Percentiles rank a stretch among this genome's conserved stretches.
Evolutionary conservation across 768 basidiomycete species (phyloP).

Genomic region (Baorangia bicolor): DNA sequence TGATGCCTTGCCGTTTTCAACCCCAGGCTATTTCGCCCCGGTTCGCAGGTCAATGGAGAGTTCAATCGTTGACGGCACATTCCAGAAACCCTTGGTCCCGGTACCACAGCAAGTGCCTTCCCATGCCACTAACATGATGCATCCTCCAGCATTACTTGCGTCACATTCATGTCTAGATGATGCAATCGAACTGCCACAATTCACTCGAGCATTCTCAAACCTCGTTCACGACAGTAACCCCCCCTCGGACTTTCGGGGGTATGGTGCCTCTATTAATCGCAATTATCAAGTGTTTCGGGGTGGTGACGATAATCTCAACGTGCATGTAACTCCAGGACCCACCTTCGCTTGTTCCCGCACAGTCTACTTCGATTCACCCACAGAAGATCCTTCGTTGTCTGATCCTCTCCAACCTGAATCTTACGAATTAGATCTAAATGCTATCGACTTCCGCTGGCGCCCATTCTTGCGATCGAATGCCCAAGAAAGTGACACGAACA

Average conservation of each 20-base stretch:
- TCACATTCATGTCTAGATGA: conserved; percentile 20
- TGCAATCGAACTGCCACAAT: conserved; percentile 4
- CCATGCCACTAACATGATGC: conserved; percentile 8
- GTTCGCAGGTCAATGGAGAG: neutral
- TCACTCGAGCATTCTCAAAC: conserved; percentile 2
- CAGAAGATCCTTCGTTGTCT: conserved; percentile 45
- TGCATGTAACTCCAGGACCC: conserved; percentile 53
- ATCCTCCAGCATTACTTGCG: conserved; percentile 5
- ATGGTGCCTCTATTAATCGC: neutral
- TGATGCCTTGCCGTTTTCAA: conserved; percentile 23
- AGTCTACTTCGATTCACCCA: conserved; percentile 52
- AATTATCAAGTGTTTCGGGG: conserved; percentile 1
- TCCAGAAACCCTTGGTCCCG: conserved; percentile 1
- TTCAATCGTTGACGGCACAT: neutral
- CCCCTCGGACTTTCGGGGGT: conserved; percentile 17
- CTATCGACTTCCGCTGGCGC: conserved; percentile 56
- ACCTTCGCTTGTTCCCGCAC: conserved; percentile 30
- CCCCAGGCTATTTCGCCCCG: conserved; percentile 22
- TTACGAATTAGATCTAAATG: conserved; percentile 39
- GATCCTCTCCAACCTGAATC: conserved; percentile 37
- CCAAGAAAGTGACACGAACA: conserved; percentile 4
- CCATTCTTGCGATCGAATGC: conserved; percentile 41
- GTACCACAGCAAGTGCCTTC: conserved; percentile 10
- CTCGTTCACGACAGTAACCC: conserved; percentile 1
- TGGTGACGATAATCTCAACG: conserved; percentile 6